phyloP scores from a whole-genome alignment of 208 protist species.

The Strigomonas culicis region DNA sequence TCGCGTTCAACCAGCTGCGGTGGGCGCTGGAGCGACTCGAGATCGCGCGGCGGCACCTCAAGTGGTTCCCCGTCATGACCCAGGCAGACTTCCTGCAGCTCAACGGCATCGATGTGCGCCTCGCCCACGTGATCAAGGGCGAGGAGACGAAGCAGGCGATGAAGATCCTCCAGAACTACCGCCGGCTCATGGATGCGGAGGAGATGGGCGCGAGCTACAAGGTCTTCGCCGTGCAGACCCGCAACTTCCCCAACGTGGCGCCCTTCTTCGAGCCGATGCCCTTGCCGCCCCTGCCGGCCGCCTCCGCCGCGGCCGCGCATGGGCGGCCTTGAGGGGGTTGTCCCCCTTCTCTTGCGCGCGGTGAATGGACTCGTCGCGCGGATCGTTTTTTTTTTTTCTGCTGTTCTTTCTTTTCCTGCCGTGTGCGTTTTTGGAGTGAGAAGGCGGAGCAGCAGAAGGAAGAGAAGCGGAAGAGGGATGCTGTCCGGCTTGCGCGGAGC shows the following conservation, averaged over 20 bases:
- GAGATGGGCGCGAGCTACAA: conserved; percentile 92
- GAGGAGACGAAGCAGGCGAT: conserved; percentile 86
- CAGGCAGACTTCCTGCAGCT: conserved; percentile 83
- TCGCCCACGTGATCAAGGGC: conserved; percentile 85
- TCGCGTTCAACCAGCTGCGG: conserved; percentile 84
- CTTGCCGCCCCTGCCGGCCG: conserved; percentile 40
- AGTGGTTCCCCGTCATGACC: conserved; percentile 83
- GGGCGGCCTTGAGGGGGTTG: background rate
- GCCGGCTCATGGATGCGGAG: conserved; percentile 72
- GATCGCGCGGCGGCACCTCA: conserved; percentile 71
- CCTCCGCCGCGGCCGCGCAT: too few species aligned
- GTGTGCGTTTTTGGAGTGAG: background rate
- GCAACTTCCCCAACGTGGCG: conserved; percentile 82
- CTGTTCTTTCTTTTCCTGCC: background rate
- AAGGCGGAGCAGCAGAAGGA: too few species aligned
- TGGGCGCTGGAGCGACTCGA: conserved; percentile 81
- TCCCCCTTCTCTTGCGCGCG: background rate
- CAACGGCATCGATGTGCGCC: conserved; percentile 83
- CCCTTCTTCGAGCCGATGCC: conserved; percentile 81
- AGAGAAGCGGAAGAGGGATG: background rate
- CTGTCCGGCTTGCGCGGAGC: too few species aligned
- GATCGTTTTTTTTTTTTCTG: background rate
- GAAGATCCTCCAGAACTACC: conserved; percentile 86
- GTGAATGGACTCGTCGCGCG: background rate
- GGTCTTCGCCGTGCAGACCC: conserved; percentile 83